These are phyloP conservation scores for Tetrahymena malaccensis DNA, from an alignment of 73 alveolate genomes.

Conservation along the genomic window DNA sequence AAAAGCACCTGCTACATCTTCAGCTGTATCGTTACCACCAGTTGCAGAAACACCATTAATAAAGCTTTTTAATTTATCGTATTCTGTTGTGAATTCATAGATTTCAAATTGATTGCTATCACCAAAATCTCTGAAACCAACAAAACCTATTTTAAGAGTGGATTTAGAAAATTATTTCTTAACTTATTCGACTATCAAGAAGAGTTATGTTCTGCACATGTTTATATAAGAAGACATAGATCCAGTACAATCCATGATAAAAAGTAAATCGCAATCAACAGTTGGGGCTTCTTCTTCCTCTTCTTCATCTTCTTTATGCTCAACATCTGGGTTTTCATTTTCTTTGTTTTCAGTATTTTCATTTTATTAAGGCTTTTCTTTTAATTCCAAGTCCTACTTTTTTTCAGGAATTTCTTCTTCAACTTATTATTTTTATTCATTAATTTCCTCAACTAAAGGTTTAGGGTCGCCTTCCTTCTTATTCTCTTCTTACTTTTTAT, in stretches of 20 bases:
- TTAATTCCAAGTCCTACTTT: background rate
- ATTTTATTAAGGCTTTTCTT: background rate
- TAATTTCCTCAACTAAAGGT: background rate
- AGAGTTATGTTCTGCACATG: background rate
- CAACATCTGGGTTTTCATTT: background rate
- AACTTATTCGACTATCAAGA: background rate
- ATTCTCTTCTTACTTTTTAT: background rate
- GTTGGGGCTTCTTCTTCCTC: background rate
- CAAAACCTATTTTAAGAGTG: background rate
- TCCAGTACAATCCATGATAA: background rate
- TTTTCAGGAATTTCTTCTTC: background rate
- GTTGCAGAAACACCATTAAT: background rate
- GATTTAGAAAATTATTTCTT: background rate
- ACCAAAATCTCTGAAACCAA: background rate
- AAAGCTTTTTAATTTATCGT: background rate
- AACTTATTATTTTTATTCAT: background rate
- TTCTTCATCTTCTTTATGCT: background rate
- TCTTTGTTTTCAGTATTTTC: background rate
- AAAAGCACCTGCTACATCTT: background rate
- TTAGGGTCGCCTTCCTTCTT: background rate
- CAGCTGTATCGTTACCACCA: background rate
- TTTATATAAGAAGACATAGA: background rate
- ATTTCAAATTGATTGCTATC: background rate
- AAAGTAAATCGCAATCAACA: background rate
- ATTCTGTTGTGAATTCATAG: background rate